Evolutionary conservation across 169 alveolate species (phyloP), one percentile per base, ranked within the genome.

Genomic region (Plasmodium knowlesi): DNA sequence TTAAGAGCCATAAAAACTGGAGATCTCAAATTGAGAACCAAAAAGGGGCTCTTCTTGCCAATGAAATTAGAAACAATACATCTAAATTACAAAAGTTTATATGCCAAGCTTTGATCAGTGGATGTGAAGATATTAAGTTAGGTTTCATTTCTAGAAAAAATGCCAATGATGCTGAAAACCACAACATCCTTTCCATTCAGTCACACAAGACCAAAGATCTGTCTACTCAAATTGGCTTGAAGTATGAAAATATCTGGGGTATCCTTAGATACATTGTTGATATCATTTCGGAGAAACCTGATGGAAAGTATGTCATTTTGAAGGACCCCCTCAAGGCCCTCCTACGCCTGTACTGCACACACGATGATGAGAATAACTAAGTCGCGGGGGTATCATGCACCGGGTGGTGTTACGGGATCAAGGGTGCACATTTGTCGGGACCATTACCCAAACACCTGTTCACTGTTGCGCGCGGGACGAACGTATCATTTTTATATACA

Each of bases 161-260:
- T 37, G 97, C 98, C n/a, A 96, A 96, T 74, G 98, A 98, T 84
- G 96, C 97, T 22, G 98, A 97, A 88, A 86, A 97, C 74, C 98
- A 97, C 93, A 53, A 96, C 28, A 96, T 97, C 61, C 88, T 97
- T 72, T 96, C 97, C 6, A 95, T 97, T 41, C 99, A 98, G 83
- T 95, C 99, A 4, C 97, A 97, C 95, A 97, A 97, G 86, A 97
- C 98, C 25, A 96, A 96, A 83, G 98, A 98, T 81, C 93, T 98
- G 76, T 97, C 98, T n/a, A 95, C 96, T 32, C 99, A 98, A 92
- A 98, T 98, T 95, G 99, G 99, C 6, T 93, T 98, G 81, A 96
- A 97, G 76, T 96, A 96, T 92, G 97, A 97, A 82, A 98, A 98
- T 94, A 97, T 98, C 34, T 98, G 99, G 99, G 99, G 99, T 53